Evolutionary conservation across 2,329 filamentous ascomycete species (phyloP).

Genomic region (Colletotrichum sp.): DNA sequence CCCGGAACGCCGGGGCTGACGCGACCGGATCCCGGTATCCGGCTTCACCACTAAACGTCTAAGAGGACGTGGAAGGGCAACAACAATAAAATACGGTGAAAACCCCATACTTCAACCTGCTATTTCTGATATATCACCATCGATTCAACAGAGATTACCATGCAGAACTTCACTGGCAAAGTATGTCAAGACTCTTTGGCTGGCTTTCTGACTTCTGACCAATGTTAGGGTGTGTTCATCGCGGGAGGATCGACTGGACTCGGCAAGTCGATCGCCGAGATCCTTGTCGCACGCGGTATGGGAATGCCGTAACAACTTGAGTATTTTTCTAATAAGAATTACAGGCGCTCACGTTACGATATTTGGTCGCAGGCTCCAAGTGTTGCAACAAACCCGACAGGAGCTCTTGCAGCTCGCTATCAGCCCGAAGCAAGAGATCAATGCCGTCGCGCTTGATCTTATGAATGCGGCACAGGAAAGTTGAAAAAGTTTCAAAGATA

Average conservation of each 20-base stretch:
- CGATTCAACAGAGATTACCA: not conserved
- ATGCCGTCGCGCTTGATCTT: not conserved
- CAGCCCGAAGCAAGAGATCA: not conserved
- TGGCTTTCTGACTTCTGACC: not conserved
- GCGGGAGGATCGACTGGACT: constrained; percentile 27
- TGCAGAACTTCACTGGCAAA: not conserved
- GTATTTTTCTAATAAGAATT: not conserved
- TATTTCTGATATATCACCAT: not conserved
- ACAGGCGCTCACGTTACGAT: not conserved
- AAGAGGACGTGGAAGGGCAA: not conserved
- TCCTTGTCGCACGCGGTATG: not conserved
- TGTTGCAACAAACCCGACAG: not conserved
- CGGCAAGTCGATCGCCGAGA: constrained; percentile 29
- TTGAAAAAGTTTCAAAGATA: not conserved
- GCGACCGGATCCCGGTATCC: not conserved
- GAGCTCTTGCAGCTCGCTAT: not conserved
- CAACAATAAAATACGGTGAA: not conserved
- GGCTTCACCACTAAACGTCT: not conserved
- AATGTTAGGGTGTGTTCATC: constrained; percentile 25
- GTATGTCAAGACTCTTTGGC: not conserved
- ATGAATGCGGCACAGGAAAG: not conserved
- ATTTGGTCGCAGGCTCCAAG: not conserved
- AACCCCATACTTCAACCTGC: not conserved
- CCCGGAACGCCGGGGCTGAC: not conserved
- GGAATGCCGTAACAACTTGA: not conserved